Percentiles rank a stretch among this genome's conserved stretches.
phyloP scores from a whole-genome alignment of 495 filamentous ascomycete species.

The Aspergillus kassunensis region DNA sequence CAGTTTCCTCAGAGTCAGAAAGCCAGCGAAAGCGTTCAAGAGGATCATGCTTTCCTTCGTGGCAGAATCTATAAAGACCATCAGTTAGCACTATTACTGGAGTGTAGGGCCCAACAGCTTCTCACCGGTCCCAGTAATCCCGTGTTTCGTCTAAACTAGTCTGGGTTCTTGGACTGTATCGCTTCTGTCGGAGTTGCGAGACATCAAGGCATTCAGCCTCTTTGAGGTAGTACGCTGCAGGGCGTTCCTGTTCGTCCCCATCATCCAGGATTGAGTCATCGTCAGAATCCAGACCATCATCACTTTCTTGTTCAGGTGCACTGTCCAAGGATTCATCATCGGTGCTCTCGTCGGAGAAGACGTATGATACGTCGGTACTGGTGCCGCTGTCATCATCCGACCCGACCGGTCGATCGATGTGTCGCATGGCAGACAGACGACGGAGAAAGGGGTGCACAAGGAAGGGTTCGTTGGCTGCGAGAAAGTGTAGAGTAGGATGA shows the following conservation, averaged over 20 bases:
- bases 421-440: not conserved
- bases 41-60: slow-evolving; percentile 17
- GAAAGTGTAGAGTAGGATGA: not conserved
- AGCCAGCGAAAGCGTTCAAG: slow-evolving; percentile 21
- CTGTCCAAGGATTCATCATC: slow-evolving; percentile 10
- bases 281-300: slow-evolving; percentile 18
- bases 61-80: slow-evolving; percentile 21
- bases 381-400: not conserved
- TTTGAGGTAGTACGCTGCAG: slow-evolving; percentile 20
- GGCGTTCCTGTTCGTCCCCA: slow-evolving; percentile 23
- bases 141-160: slow-evolving; percentile 22
- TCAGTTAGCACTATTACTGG: slow-evolving; percentile 10
- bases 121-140: slow-evolving; percentile 26
- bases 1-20: slow-evolving; percentile 26
- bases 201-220: slow-evolving; percentile 27
- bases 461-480: not conserved
- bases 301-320: slow-evolving; percentile 17
- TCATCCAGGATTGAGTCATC: slow-evolving; percentile 24
- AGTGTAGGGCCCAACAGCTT: not conserved
- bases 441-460: not conserved
- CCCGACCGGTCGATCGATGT: not conserved
- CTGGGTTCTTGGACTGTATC: slow-evolving; percentile 25
- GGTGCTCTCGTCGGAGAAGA: not conserved
- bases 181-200: slow-evolving; percentile 27
- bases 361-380: not conserved